phyloP scores from a whole-genome alignment of 441 rosid species.

The Macaranga tanarius region DNA sequence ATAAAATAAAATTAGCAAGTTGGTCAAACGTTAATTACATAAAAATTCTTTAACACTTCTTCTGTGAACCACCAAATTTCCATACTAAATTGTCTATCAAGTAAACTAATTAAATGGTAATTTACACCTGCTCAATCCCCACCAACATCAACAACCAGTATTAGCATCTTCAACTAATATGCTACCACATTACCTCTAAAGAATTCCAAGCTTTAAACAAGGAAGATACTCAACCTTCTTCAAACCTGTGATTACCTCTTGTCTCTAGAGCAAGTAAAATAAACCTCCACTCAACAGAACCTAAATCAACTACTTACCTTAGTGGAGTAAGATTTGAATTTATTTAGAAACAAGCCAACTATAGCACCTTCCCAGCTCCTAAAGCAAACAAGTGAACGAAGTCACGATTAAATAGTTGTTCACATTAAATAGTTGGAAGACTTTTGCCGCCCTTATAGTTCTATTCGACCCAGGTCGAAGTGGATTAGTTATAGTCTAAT shows the following conservation, averaged over 20 bases:
- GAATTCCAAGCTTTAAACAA: not conserved
- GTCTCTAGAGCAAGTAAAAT: not conserved
- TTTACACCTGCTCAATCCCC: not conserved
- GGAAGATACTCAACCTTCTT: not conserved
- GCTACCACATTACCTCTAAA: not conserved
- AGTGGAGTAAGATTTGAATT: not conserved
- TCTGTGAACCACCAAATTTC: not conserved
- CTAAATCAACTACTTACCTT: not conserved
- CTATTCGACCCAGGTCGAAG: too few relatives aligned
- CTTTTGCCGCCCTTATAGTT: too few relatives aligned
- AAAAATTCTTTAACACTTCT: not conserved
- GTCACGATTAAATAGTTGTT: too few relatives aligned
- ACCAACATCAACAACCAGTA: not conserved
- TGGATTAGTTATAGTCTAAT: too few relatives aligned
- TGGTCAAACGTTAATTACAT: not conserved
- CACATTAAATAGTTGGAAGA: too few relatives aligned
- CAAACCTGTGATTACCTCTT: not conserved
- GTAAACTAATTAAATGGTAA: not conserved
- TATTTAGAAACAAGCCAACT: constrained; percentile 6
- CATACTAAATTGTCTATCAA: not conserved
- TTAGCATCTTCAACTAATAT: not conserved
- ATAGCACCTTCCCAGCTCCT: constrained; percentile 9
- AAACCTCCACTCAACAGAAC: not conserved
- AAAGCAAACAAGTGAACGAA: too few relatives aligned
- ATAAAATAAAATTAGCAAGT: not conserved